phyloP scores from a whole-genome alignment of 2,329 filamentous ascomycete genomes.

The Penicillium sp. region DNA sequence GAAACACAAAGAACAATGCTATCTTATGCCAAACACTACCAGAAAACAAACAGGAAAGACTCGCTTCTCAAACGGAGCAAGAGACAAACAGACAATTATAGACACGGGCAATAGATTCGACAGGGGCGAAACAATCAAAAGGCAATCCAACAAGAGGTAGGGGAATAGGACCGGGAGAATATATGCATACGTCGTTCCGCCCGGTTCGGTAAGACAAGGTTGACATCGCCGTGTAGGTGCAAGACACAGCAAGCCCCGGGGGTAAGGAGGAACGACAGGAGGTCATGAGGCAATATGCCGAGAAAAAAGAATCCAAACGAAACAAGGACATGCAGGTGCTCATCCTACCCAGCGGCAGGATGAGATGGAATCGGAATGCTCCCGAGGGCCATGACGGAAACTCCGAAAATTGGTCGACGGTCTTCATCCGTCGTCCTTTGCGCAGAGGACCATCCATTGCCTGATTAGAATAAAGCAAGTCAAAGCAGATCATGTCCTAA shows the following conservation, averaged over 20 bases:
- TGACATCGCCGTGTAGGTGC: conserved; percentile 1
- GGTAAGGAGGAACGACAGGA: conserved; percentile 2
- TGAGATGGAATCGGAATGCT: not conserved
- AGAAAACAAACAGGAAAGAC: conserved; percentile 14
- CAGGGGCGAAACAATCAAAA: conserved; percentile 18
- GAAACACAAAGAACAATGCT: conserved; percentile 6
- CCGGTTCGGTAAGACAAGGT: not conserved
- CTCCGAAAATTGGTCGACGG: not conserved
- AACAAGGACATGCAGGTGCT: not conserved
- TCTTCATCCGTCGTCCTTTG: not conserved
- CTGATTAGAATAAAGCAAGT: not conserved
- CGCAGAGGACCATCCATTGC: not conserved
- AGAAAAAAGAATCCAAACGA: not conserved
- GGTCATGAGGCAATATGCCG: not conserved
- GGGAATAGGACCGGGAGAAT: conserved; percentile 16
- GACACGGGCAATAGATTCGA: conserved; percentile 27
- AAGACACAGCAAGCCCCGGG: not conserved
- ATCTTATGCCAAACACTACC: conserved; percentile 12
- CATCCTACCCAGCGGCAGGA: not conserved
- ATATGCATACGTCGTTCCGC: conserved; percentile 24
- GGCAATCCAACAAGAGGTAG: conserved; percentile 8
- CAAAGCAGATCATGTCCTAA: not conserved
- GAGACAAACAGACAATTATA: conserved; percentile 25
- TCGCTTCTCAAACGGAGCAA: conserved; percentile 29
- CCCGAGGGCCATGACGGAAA: not conserved